Evolutionary conservation across 805 yeast genomes (phyloP), one percentile per base, ranked within the genome.

Genomic region (Candida railenensis): DNA sequence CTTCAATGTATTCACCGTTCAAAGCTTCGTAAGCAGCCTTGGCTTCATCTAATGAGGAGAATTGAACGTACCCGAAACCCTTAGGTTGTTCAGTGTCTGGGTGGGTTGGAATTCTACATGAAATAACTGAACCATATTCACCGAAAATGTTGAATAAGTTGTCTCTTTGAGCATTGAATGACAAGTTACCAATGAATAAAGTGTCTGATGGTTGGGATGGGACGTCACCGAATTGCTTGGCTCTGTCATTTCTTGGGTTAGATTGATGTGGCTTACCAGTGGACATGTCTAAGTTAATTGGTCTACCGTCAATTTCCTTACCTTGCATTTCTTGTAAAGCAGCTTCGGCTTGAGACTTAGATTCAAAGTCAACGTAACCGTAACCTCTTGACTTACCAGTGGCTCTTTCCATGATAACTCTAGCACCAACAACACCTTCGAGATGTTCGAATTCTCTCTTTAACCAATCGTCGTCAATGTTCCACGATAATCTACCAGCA

Each of bases 81-180:
- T 94, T 94, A 71, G 96, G 96, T 76, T 92, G 97, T 70, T 90
- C 96, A 55, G 98, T 91, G 71, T 92, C 98, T 63, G 97, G 97
- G 76, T 94, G 95, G 38, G 98, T 92, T 70, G 99, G 99, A 57
- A 94, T 77, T 78, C 99, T 86, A 58, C 90, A 91, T 52, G 96
- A 88, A 46, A 89, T 73, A 51, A 94, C 89, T 52, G 80, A 78
- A 66, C 97, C 98, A 69, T 80, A 78, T 63, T 80, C 81, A 57
- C 85, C 82, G 63, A 94, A 94, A 37, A 82, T 67, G 58, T 80
- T 82, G 68, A 77, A 85, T 57, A 94, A 76, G 51, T 73, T 73
- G 67, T 91, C 96, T 73, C 89, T 86, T 71, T 83, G 81, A 57
- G 89, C 88, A 60, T 85, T 80, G 84, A 94, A 94, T 20, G 97